Evolutionary conservation across 2,329 filamentous ascomycete species (phyloP).

Genomic region (Ilyonectria destructans): DNA sequence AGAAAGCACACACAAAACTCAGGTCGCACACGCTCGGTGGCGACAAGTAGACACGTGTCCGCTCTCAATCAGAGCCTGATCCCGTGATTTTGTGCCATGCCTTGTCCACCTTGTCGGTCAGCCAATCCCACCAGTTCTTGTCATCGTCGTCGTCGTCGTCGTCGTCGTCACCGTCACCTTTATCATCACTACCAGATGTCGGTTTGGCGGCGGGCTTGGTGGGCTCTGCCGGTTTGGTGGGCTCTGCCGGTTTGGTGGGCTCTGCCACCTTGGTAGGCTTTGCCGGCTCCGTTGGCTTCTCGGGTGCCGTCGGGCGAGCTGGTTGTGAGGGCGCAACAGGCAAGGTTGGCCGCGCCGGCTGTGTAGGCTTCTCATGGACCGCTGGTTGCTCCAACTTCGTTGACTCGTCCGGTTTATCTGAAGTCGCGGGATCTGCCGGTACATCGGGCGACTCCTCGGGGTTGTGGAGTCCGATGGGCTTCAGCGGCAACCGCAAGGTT

Average conservation of each 20-base stretch:
- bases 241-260: constrained; percentile 39
- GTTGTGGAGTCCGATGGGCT: constrained; percentile 75
- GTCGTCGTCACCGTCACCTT: constrained; percentile 41
- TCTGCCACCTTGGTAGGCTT: constrained; percentile 38
- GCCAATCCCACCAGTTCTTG: constrained; percentile 67
- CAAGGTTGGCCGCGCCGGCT: constrained; percentile 28
- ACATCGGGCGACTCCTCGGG: constrained; percentile 63
- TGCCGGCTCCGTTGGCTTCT: constrained; percentile 37
- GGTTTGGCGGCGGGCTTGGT: constrained; percentile 36
- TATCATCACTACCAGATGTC: constrained; percentile 34
- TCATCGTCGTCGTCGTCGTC: constrained; percentile 52
- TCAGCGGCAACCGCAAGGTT: constrained; percentile 82
- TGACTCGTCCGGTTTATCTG: constrained; percentile 23
- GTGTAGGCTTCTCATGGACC: constrained; percentile 26
- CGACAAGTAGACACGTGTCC: constrained; percentile 9
- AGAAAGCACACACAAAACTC: constrained; percentile 15
- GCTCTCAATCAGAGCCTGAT: constrained; percentile 30
- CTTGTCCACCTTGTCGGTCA: constrained; percentile 64
- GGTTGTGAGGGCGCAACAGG: constrained; percentile 26
- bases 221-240: constrained; percentile 38
- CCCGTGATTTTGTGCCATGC: constrained; percentile 64
- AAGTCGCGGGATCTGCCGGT: constrained; percentile 69
- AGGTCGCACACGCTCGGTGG: not conserved
- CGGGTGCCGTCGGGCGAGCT: constrained; percentile 28
- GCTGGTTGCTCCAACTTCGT: constrained; percentile 43